Evolutionary conservation across 495 filamentous ascomycete genomes (phyloP).

Genomic region (Amniculicola lignicola): DNA sequence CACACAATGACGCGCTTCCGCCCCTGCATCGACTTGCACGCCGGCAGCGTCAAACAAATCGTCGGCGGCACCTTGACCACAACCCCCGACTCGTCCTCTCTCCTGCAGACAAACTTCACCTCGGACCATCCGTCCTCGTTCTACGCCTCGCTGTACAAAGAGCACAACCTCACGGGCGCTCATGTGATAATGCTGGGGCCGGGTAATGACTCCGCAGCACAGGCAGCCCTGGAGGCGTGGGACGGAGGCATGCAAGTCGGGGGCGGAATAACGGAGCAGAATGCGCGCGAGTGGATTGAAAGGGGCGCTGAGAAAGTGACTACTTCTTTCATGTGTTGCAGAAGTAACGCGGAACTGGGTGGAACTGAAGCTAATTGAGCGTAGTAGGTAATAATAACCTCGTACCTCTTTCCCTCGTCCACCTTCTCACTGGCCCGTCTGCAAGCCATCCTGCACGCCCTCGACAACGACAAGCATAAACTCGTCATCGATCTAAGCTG

Average conservation of each 20-base stretch:
- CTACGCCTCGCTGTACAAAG: conserved; percentile 75
- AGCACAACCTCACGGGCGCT: conserved; percentile 68
- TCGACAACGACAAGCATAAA: conserved; percentile 71
- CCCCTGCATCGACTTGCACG: conserved; percentile 95
- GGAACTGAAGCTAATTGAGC: conserved; percentile 18
- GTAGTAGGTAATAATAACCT: conserved; percentile 83
- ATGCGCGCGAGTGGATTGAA: conserved; percentile 82
- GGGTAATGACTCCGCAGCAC: conserved; percentile 75
- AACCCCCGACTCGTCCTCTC: conserved; percentile 53
- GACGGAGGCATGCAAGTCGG: conserved; percentile 77
- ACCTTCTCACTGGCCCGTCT: conserved; percentile 73
- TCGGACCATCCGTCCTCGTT: conserved; percentile 75
- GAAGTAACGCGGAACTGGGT: too few relatives aligned
- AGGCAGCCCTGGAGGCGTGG: conserved; percentile 73
- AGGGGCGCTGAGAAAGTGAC: conserved; percentile 85
- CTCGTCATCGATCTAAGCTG: conserved; percentile 95
- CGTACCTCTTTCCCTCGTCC: conserved; percentile 77
- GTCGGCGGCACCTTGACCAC: conserved; percentile 83
- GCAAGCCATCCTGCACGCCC: conserved; percentile 62
- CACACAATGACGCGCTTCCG: conserved; percentile 82
- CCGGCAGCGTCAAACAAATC: conserved; percentile 95
- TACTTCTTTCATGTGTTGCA: neutral
- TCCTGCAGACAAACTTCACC: conserved; percentile 85
- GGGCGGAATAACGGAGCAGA: conserved; percentile 81
- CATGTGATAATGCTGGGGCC: conserved; percentile 96